These are phyloP conservation scores for Metroxylon sagu DNA, from an alignment of 176 grass and related monocot species.

Conservation along the genomic window DNA sequence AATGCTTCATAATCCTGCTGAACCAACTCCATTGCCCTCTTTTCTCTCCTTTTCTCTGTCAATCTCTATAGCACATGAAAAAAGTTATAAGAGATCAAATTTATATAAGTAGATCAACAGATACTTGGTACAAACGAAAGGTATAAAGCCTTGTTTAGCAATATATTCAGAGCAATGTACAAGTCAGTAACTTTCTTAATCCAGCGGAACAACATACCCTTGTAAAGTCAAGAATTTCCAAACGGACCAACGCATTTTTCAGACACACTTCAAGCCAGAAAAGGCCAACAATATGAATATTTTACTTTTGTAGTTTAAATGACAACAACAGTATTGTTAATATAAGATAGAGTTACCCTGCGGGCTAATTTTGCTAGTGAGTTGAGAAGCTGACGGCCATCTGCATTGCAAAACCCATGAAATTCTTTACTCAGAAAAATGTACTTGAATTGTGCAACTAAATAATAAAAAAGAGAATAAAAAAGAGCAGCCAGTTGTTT, in stretches of 20 bases:
- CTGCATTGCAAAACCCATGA: slow-evolving; percentile 28
- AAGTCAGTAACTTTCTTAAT: neutral
- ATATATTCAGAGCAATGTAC: neutral
- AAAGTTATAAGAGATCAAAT: slow-evolving; percentile 4
- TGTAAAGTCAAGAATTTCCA: neutral
- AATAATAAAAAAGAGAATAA: slow-evolving; percentile 12
- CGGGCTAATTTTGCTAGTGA: slow-evolving; percentile 40
- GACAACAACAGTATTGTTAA: neutral
- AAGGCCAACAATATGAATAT: no score
- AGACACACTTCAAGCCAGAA: neutral
- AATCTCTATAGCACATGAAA: slow-evolving; percentile 65
- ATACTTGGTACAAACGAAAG: neutral
- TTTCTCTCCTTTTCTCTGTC: no score
- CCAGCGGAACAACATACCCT: neutral
- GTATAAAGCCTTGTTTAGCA: neutral
- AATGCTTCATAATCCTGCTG: no score
- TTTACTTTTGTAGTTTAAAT: no score
- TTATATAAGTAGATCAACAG: slow-evolving; percentile 7
- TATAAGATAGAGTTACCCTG: slow-evolving; percentile 47
- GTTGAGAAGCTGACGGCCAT: slow-evolving; percentile 39
- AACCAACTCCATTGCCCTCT: no score
- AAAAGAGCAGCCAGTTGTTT: neutral
- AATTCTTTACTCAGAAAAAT: slow-evolving; percentile 4
- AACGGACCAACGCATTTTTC: no score
- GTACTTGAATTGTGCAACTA: no score